Evolutionary conservation across 148 eudicot genomes (phyloP), one percentile per base, ranked within the genome.

Genomic region (Simmondsia chinensis): DNA sequence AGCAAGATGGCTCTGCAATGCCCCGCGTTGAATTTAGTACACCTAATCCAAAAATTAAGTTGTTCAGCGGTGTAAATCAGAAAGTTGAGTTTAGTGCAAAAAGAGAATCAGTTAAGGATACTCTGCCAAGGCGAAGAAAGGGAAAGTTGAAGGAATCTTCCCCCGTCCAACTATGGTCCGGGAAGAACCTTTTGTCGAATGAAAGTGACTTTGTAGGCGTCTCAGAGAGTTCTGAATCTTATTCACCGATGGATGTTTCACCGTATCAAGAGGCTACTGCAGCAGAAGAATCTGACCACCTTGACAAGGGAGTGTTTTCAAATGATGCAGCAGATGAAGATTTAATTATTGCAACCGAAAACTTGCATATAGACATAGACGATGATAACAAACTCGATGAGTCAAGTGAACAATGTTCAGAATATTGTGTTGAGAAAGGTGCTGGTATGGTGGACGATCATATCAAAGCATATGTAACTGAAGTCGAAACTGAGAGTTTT

Each of bases 191-290:
- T 58, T 39, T 52, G 29, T 19, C 69, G 23, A 51, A 46, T 16
- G 73, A 57, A 55, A 60, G 46, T 39, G 76, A 45, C 64, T 50
- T 50, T 6, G 63, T 57, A 33, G 60, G 60, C 33, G 31, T 41
- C 46, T 1, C 34, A 2, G 80, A 89, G 17, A 61, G 75, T 33
- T 74, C 66, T 24, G 86, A 76, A 39, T 54, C 78, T 23, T 86
- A 70, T 53, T 93, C 96, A 8, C 99, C 96, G 1, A 93, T 93
- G 99, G 99, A 93, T 28, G 38, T 86, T 58, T 86, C 99, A 50
- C 96, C 96, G 7, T 86, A 58, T 60, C 68, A 29, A 31, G 87
- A 93, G 61, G 52, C 37, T 23, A 24, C 47, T 40, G 66, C 68
- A 30, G 68, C 67, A 23, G 39, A 34, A 20, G 48, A 27, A 31